Base-by-base conservation (phyloP, 306 rosid genomes). In the Ziziphus jujuba region DNA sequence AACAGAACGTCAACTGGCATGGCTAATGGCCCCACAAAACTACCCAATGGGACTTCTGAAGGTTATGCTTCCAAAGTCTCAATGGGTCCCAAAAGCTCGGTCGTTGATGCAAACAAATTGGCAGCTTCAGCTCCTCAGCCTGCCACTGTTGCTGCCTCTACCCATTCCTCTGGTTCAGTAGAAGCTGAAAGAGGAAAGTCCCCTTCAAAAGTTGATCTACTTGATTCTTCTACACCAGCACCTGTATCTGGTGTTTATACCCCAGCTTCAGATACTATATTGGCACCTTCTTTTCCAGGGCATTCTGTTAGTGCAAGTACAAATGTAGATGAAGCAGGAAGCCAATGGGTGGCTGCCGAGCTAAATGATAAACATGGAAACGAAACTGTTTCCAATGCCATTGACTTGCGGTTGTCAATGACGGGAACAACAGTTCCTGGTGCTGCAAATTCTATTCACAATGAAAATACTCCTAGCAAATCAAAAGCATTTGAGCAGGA, bases 41-140 rank as follows among this genome's bases (percentile, higher is more conserved):
- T 81, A 65, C 69, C 90, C 60, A 84, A 82, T 81, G 97, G 81
- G 72, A 83, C 48, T 67, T 59, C 79, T 40, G 34, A 77, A 33
- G 80, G 21, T 70, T 28, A 58, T 56, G 67, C 73, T 55, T 61
- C 73, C 43, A 84, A 78, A 54, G 61, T 79, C 69, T 65, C 79
- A 40, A 21, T 20, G 22, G 73, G 53, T 48, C 64, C 76, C 61
- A 76, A 71, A 68, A 79, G 73, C 64, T 69, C 80, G 16, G 74
- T 66, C 64, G 59, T 55, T 43, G 77, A 69, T 38, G 55, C 21
- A 60, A 66, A 38, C 77, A 71, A 75, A 45, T 49, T 53, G 58
- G 89, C 77, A 67, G 76, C 72, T 67, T 20, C 77, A 51, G 73
- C 79, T 52, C 66, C 82, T 68, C 77, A 75, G 54, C 82, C 80